Evolutionary conservation across 1,284 basidiomycete species (phyloP).

Genomic region (Amylostereum chailletii): DNA sequence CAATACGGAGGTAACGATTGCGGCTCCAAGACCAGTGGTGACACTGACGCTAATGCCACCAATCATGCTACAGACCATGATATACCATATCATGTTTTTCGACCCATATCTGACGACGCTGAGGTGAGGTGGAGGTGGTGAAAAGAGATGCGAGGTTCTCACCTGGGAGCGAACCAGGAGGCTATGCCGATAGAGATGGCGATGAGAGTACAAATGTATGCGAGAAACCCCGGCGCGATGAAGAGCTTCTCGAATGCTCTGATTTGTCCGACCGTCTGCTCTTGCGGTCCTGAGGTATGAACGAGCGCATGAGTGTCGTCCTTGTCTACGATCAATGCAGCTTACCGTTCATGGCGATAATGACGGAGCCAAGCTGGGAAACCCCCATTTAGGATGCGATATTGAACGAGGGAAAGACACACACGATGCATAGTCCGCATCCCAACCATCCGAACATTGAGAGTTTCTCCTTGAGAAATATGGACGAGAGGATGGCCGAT

Average conservation of each 20-base stretch:
- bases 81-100: conserved; percentile 94
- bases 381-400: neutral
- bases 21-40: conserved; percentile 87
- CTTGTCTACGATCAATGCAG: conserved; percentile 2
- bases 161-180: conserved; percentile 76
- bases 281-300: conserved; percentile 61
- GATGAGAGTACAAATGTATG: conserved; percentile 65
- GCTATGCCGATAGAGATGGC: conserved; percentile 56
- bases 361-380: conserved; percentile 71
- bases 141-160: conserved; percentile 11
- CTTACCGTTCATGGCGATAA: conserved; percentile 72
- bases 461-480: conserved; percentile 89
- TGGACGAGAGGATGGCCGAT: conserved; percentile 87
- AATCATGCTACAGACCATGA: conserved; percentile 90
- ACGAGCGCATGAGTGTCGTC: neutral
- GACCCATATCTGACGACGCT: conserved; percentile 64
- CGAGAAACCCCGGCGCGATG: conserved; percentile 80
- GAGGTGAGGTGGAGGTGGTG: neutral
- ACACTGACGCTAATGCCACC: conserved; percentile 95
- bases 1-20: conserved; percentile 81
- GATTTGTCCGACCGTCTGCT: conserved; percentile 78
- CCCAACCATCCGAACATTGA: conserved; percentile 92
- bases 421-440: conserved; percentile 78
- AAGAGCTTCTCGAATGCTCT: conserved; percentile 76
- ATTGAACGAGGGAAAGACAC: conserved; percentile 16